Base-by-base conservation (phyloP, 2,329 filamentous ascomycete genomes). In the Ceratocystis cacaofunesta region DNA sequence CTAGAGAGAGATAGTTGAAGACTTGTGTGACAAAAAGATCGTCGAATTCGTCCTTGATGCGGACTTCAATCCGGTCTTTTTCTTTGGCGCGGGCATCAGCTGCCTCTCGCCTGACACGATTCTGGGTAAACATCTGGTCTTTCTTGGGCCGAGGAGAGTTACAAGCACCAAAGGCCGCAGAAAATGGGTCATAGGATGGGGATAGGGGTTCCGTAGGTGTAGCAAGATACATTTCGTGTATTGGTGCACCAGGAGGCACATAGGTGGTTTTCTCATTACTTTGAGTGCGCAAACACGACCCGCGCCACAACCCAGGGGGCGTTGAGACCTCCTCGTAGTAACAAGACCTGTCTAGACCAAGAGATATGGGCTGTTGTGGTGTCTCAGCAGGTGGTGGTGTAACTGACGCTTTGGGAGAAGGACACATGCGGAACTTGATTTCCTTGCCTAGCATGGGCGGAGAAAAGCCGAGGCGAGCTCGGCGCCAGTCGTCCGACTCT, bases 1-100 rank as follows among this genome's bases (percentile, higher is more conserved):
- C 92, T 4, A 97, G 81, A 0, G 90, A 95, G 17, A 97, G 80
- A 74, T 97, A 97, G 74, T 97, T 96, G 80, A 95, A 97, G 6
- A 97, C 92, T 75, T 97, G 92, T 0, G 92, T 96, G 65, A 96
- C 85, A 73, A 96, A 96, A 2, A 79, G 79, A 73, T 96, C 90
- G 68, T 86, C 80, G 71, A 94, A 95, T 74, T 96, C 91, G 63
- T 75, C 74, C 3, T 76, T 72, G 67, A 85, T 82, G 70, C 80
- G 79, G 1, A 75, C 74, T 70, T 83, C 80, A 17, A 76, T 78
- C 12, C 75, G 75, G 5, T 74, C 77, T 71, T 81, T 81, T 69
- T 82, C 80, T 66, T 76, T 52, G 4, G 52, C 57, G 30, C 57
- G 57, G 10, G 41, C 10, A 30, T 30, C 46, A 28, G 61, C 43